Evolutionary conservation across 768 basidiomycete species (phyloP).

Genomic region (Russula sp.): DNA sequence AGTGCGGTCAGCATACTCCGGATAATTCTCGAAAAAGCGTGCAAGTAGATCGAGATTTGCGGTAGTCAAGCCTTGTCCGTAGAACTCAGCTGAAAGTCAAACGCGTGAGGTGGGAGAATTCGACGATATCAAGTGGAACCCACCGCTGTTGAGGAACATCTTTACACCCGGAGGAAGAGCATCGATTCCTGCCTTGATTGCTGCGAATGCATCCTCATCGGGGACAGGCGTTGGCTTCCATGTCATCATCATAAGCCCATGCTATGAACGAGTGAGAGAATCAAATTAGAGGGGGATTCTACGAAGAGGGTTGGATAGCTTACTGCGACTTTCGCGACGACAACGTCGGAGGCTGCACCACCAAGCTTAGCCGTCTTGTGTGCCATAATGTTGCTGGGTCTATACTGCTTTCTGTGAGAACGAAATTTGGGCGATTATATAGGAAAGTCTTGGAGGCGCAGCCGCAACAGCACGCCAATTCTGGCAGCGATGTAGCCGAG

Average conservation of each 20-base stretch:
- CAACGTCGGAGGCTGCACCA: constrained; percentile 34
- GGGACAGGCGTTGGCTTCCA: constrained; percentile 43
- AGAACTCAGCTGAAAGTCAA: constrained; percentile 45
- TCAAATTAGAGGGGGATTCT: no score
- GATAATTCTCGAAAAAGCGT: constrained; percentile 44
- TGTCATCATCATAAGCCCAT: constrained; percentile 56
- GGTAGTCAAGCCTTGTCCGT: constrained; percentile 38
- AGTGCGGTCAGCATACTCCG: constrained; percentile 40
- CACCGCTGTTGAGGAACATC: constrained; percentile 48
- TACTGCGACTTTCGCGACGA: constrained; percentile 39
- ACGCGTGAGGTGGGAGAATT: background rate
- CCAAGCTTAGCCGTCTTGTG: constrained; percentile 34
- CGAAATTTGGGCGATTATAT: no score
- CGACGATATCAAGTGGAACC: constrained; percentile 6
- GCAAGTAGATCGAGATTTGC: constrained; percentile 45
- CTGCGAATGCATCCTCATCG: constrained; percentile 56
- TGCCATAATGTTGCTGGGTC: constrained; percentile 26
- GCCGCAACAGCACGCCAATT: no score
- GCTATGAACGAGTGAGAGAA: constrained; percentile 29
- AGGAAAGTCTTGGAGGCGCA: no score
- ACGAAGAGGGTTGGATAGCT: constrained; percentile 16
- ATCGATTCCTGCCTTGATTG: constrained; percentile 49
- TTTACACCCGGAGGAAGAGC: constrained; percentile 41
- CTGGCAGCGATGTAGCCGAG: no score
- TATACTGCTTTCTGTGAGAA: background rate